Evolutionary conservation across 2,329 filamentous ascomycete species (phyloP), one percentile per base, ranked within the genome.

Genomic region (Cladosporium sp.): DNA sequence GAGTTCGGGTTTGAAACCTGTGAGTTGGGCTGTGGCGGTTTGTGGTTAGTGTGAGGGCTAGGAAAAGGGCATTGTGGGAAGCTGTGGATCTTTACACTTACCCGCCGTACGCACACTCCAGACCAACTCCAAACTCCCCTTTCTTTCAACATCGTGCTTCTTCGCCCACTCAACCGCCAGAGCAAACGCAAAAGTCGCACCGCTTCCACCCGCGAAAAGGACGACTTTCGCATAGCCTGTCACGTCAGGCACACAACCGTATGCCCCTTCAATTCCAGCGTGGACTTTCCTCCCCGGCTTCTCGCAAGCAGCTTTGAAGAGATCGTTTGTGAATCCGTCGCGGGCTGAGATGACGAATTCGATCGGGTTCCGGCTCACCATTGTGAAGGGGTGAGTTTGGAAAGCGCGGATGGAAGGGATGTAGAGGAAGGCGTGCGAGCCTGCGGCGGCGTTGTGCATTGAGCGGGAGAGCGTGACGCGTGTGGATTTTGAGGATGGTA

Each of bases 131-230:
- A 82, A 66, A 33, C 71, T 69, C 38, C 76, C 70, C 0, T 75
- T 78, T 6, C 71, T 72, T 4, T 66, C 59, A 13, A 66, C 65
- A 43, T 54, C 6, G 15, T n/a, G 15, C 38, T 36, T 30, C 48
- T 55, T 35, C 56, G 51, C 48, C 54, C 71, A 68, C 2, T 80
- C 65, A 18, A 82, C 66, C 42, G 81, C 78, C 9, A 80, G 61
- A 2, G 79, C 78, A 18, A 80, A 62, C 0, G 74, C 78, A 54
- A 79, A 83, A 0, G 78, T 79, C 13, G 74, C 76, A 1, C 82
- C 82, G 43, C 78, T 82, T 16, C 78, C 78, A 11, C 80, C 80
- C n/a, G 80, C 78, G 5, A 84, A 62, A 1, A 84, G 63, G 2
- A 83, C 64, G 2, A 82, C 69, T 55, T 74, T 80, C 55, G 83